Evolutionary conservation across 2,329 filamentous ascomycete genomes (phyloP).

Genomic region (Fulvia fulva): DNA sequence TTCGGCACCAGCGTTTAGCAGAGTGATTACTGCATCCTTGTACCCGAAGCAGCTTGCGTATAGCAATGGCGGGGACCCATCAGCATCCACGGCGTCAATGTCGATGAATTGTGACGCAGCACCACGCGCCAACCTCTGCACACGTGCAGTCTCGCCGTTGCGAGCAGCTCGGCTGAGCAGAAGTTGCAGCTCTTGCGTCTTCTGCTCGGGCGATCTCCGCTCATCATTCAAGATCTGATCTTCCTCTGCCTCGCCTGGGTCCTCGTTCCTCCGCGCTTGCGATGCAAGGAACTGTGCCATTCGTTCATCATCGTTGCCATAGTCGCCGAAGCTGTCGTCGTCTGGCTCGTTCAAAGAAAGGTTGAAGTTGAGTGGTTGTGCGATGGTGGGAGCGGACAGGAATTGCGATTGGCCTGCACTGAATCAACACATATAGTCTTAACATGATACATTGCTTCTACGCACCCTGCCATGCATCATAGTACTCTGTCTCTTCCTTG

Average conservation of each 20-base stretch:
- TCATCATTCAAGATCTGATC: slow-evolving; percentile 72
- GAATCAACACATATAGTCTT: slow-evolving; percentile 8
- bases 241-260: slow-evolving; percentile 69
- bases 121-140: slow-evolving; percentile 70
- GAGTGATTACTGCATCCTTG: slow-evolving; percentile 76
- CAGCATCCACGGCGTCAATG: slow-evolving; percentile 83
- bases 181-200: slow-evolving; percentile 77
- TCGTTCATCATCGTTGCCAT: slow-evolving; percentile 77
- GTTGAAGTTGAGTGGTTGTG: slow-evolving; percentile 81
- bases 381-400: slow-evolving; percentile 77
- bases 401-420: slow-evolving; percentile 85
- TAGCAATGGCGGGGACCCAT: slow-evolving; percentile 92
- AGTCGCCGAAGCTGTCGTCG: slow-evolving; percentile 51
- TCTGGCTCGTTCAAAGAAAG: slow-evolving; percentile 75
- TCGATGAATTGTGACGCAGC: slow-evolving; percentile 73
- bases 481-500: slow-evolving; percentile 88
- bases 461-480: slow-evolving; percentile 96
- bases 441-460: slow-evolving; percentile 29
- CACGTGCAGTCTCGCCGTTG: slow-evolving; percentile 84
- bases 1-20: slow-evolving; percentile 79
- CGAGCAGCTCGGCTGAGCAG: slow-evolving; percentile 91
- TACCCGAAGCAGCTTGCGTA: slow-evolving; percentile 99
- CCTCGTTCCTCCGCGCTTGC: slow-evolving; percentile 68
- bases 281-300: slow-evolving; percentile 95
- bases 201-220: slow-evolving; percentile 70